Evolutionary conservation across 2,329 filamentous ascomycete genomes (phyloP).

Genomic region (Aspergillus amoenus): DNA sequence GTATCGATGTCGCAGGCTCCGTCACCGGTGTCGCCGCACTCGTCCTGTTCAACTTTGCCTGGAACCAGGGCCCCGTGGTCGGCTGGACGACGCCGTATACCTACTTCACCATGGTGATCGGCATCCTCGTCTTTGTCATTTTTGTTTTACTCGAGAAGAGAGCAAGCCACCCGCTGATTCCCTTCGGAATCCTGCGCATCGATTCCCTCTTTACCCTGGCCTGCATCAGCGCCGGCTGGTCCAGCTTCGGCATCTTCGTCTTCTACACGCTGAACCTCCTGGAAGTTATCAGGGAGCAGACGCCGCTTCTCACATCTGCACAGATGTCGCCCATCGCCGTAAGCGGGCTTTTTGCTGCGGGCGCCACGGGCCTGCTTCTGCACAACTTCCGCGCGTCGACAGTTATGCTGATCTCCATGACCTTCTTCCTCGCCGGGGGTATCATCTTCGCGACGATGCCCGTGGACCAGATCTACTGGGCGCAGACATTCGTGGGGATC

Average conservation of each 20-base stretch:
- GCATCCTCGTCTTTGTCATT: slow-evolving; percentile 51
- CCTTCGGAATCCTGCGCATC: slow-evolving; percentile 37
- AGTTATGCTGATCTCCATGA: slow-evolving; percentile 17
- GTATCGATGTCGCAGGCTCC: slow-evolving; percentile 40
- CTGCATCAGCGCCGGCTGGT: slow-evolving; percentile 42
- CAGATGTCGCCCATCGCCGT: background rate
- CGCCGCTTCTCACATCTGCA: slow-evolving; percentile 5
- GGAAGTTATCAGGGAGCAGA: background rate
- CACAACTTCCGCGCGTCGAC: slow-evolving; percentile 11
- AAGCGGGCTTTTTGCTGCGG: slow-evolving; percentile 9
- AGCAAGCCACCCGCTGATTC: slow-evolving; percentile 54
- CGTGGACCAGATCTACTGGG: background rate
- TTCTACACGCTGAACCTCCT: slow-evolving; percentile 1
- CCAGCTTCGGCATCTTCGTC: slow-evolving; percentile 35
- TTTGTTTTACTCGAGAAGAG: slow-evolving; percentile 54
- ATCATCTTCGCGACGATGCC: background rate
- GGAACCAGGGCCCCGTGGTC: slow-evolving; percentile 62
- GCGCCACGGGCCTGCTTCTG: slow-evolving; percentile 15
- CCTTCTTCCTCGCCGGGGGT: slow-evolving; percentile 4
- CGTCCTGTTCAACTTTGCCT: slow-evolving; percentile 64
- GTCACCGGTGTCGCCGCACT: slow-evolving; percentile 53
- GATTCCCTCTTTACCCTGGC: slow-evolving; percentile 33
- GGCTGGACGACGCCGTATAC: slow-evolving; percentile 59
- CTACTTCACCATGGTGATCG: slow-evolving; percentile 57
- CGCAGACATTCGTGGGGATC: background rate